Base-by-base conservation (phyloP, 2,329 filamentous ascomycete genomes). In the Cryphonectria japonica region DNA sequence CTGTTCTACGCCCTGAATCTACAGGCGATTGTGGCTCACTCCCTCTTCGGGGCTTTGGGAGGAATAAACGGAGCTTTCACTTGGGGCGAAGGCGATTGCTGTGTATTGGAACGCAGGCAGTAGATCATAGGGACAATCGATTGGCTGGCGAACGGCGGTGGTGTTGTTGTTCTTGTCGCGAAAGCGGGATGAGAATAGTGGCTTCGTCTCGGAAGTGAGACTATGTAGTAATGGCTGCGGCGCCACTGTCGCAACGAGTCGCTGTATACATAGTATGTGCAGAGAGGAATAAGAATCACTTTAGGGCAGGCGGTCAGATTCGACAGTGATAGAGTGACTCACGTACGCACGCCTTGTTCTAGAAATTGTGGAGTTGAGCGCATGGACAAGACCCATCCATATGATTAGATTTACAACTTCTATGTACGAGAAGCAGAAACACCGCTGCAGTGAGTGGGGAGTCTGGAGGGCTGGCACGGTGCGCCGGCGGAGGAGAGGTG, bases 391-490 rank as follows among this genome's bases (percentile, higher is more conserved):
- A 22, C 16, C 43, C 43, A 46, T 46, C 19, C 4, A 19, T 46
- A 46, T 46, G 19, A 22, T 22, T 22, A 46, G 3, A 22, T 22
- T 7, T 6, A 46, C 43, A 8, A 46, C 43, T 16, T 11, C 37
- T 39, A 11, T 11, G 8, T 39, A 46, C 43, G 19, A 22, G 3
- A 34, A 46, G 39, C 41, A 26, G n/a, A 39, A 7, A 66, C 19
- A 37, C 43, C 39, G 69, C 69, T 41, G 9, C 8, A n/a, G 46
- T 5, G 67, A 70, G 43, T 54, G 69, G 61, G 14, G 52, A 52
- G 50, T 22, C 50, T 26, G 50, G 68, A 50, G 68, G 68, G 68
- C 68, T 70, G 68, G 64, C 26, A 46, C 16, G 43, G 43, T 19
- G 22, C 43, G 43, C 19, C 19, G 43, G 16, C 43, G 43, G 43